Conservation (phyloP, 176 grass and related monocot genomes). For the Elaeis guineensis region DNA sequence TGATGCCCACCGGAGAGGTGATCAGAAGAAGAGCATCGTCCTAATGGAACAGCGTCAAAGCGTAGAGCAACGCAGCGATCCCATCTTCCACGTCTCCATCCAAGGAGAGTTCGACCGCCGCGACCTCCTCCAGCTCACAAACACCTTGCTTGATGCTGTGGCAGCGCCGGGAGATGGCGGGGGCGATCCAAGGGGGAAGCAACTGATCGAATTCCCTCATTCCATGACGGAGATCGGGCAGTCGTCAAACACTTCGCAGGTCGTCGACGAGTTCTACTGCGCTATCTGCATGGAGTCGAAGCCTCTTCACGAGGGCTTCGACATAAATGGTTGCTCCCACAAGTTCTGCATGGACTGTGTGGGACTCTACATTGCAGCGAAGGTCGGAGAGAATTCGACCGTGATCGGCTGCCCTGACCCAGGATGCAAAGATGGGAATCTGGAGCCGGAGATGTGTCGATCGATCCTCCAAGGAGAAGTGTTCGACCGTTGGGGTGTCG, state of each 20-base stretch:
- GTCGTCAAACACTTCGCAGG: background rate
- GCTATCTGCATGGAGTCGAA: slow-evolving; percentile 47
- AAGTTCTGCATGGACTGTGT: slow-evolving; percentile 42
- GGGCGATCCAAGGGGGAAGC: no score
- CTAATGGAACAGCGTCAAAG: no score
- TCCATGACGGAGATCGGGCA: background rate
- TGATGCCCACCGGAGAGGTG: no score
- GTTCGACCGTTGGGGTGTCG: slow-evolving; percentile 41
- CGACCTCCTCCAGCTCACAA: no score
- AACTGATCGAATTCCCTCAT: background rate
- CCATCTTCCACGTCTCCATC: no score
- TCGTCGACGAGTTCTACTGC: slow-evolving; percentile 32
- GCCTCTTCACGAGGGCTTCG: slow-evolving; percentile 16
- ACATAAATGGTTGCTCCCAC: slow-evolving; percentile 27
- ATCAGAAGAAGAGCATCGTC: no score
- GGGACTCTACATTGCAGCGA: slow-evolving; percentile 21
- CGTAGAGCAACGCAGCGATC: no score
- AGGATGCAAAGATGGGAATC: slow-evolving; percentile 19
- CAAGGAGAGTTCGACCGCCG: no score
- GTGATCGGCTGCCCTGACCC: slow-evolving; percentile 42
- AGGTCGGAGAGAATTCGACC: slow-evolving; percentile 29
- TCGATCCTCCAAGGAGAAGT: slow-evolving; percentile 33
- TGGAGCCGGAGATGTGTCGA: slow-evolving; percentile 37
- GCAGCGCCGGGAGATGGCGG: no score
- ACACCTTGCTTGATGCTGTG: no score